These are phyloP conservation scores for Stylosanthes scabra DNA, from an alignment of 331 rosid genomes.

Conservation along the genomic window DNA sequence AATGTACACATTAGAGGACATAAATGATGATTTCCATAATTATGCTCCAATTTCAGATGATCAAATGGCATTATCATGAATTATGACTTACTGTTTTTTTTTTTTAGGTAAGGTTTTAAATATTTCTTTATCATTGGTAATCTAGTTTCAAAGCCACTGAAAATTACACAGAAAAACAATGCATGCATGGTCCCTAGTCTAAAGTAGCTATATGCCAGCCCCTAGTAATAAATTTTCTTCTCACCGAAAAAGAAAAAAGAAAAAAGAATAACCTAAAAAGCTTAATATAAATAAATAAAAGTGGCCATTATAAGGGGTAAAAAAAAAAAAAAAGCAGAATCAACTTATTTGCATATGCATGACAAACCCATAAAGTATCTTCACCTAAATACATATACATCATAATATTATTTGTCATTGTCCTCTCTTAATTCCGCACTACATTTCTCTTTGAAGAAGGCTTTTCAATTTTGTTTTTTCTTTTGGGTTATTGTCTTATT, in stretches of 20 bases:
- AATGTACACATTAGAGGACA: neutral
- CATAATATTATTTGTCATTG: neutral
- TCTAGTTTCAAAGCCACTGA: neutral
- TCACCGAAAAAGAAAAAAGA: neutral
- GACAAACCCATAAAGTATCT: slow-evolving; percentile 1
- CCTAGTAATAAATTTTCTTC: neutral
- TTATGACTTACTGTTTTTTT: neutral
- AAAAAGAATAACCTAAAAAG: neutral
- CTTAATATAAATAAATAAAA: neutral
- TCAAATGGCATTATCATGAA: neutral
- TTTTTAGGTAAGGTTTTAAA: neutral
- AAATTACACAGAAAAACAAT: neutral
- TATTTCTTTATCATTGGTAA: neutral
- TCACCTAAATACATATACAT: neutral
- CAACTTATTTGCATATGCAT: neutral
- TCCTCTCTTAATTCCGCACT: neutral
- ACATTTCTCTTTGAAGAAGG: neutral
- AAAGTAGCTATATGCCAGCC: neutral
- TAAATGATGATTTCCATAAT: neutral
- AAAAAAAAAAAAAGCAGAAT: neutral
- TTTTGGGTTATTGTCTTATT: neutral
- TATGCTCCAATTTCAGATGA: neutral
- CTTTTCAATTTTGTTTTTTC: neutral
- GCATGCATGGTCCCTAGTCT: neutral
- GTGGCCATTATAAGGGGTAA: neutral